Evolutionary conservation across 306 rosid species (phyloP).

Genomic region (Trifolium pratense): DNA sequence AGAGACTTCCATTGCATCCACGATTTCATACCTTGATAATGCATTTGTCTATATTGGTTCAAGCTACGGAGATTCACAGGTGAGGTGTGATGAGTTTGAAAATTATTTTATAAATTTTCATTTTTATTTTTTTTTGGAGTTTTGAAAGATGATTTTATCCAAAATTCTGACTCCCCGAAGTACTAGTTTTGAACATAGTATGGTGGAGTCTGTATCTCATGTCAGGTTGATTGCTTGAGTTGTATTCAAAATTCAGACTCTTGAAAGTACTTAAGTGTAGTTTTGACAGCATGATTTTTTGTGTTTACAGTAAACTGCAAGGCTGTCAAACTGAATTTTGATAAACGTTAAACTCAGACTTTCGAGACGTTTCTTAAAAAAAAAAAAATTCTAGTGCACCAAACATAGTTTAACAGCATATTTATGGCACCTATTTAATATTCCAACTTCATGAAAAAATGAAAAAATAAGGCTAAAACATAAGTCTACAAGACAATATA

Average conservation of each 20-base stretch:
- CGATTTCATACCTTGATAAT: constrained; percentile 93
- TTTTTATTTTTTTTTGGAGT: not conserved
- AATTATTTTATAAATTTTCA: constrained; percentile 3
- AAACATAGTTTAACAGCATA: constrained; percentile 26
- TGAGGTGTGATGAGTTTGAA: constrained; percentile 29
- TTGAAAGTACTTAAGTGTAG: not conserved
- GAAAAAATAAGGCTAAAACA: constrained; percentile 1
- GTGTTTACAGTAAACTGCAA: constrained; percentile 1
- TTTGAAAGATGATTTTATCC: constrained; percentile 10
- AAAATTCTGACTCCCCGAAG: constrained; percentile 6
- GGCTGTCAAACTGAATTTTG: constrained; percentile 29
- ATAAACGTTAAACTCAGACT: not conserved
- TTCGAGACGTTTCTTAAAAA: not conserved
- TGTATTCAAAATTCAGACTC: constrained; percentile 16
- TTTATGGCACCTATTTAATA: not conserved
- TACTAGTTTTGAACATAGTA: constrained; percentile 33
- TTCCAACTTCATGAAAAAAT: constrained; percentile 21
- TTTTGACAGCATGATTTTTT: constrained; percentile 17
- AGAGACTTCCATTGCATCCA: constrained; percentile 94
- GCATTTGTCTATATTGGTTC: constrained; percentile 92
- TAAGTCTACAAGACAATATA: not conserved
- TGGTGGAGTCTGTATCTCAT: not conserved
- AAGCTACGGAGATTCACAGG: constrained; percentile 99
- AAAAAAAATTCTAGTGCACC: not conserved
- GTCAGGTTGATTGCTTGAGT: constrained; percentile 15